These are phyloP conservation scores for Monocercomonoides exilis DNA, from an alignment of 78 protist genomes.

Conservation along the genomic window DNA sequence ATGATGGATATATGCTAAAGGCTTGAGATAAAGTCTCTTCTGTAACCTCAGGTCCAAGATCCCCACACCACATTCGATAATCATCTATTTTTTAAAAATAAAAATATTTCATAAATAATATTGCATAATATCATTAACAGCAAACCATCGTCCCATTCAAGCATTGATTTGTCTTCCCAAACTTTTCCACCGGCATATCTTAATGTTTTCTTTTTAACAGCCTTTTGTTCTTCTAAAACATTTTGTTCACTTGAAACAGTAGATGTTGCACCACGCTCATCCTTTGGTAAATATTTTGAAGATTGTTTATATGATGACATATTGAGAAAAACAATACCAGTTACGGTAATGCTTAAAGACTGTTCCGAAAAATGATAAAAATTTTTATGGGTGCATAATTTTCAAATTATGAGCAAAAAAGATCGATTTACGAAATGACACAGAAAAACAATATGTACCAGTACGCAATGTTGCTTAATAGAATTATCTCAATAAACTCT, in stretches of 20 bases:
- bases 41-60: constrained; percentile 62
- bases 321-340: too few species aligned
- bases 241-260: not conserved
- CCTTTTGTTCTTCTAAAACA: not conserved
- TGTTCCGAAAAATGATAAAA: too few species aligned
- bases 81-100: constrained; percentile 52
- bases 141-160: constrained; percentile 57
- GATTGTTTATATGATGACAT: too few species aligned
- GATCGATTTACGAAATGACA: too few species aligned
- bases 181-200: constrained; percentile 22
- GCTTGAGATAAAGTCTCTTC: constrained; percentile 47
- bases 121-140: not conserved
- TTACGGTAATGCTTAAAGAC: too few species aligned
- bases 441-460: too few species aligned
- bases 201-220: not conserved
- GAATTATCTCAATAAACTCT: too few species aligned
- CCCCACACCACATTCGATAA: constrained; percentile 62
- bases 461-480: too few species aligned
- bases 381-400: too few species aligned
- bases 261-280: not conserved
- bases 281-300: too few species aligned
- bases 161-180: constrained; percentile 56
- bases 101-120: not conserved
- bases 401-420: too few species aligned
- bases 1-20: constrained; percentile 49